phyloP scores from a whole-genome alignment of 495 filamentous ascomycete species.

The Glutinoglossum americanum region DNA sequence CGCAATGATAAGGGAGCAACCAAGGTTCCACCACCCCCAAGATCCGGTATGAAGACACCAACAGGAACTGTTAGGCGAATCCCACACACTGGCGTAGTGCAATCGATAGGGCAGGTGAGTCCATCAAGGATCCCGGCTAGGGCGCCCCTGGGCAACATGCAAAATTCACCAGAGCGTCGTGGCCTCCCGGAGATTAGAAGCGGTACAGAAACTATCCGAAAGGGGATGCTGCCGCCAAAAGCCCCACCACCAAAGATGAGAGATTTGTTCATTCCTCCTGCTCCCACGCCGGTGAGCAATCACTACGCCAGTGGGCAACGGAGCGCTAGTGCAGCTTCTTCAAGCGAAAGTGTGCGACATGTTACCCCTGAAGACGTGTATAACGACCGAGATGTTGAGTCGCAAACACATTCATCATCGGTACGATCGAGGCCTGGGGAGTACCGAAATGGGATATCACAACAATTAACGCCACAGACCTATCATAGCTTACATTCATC shows the following conservation, averaged over 20 bases:
- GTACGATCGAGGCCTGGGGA: constrained; percentile 7
- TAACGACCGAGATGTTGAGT: constrained; percentile 29
- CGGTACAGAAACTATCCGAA: constrained; percentile 32
- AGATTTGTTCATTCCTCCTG: constrained; percentile 43
- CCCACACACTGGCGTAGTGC: constrained; percentile 26
- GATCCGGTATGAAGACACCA: constrained; percentile 49
- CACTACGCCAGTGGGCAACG: constrained; percentile 16
- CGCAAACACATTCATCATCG: constrained; percentile 10
- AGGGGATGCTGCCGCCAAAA: constrained; percentile 34
- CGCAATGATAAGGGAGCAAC: constrained; percentile 23
- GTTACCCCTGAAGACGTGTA: constrained; percentile 73
- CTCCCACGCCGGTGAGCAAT: constrained; percentile 11
- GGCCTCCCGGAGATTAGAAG: constrained; percentile 12
- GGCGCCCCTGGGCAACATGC: constrained; percentile 56
- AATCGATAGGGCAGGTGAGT: constrained; percentile 22
- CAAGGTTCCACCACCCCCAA: constrained; percentile 29
- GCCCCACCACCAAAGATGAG: constrained; percentile 81
- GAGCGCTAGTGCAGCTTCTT: constrained; percentile 40
- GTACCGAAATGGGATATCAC: background rate
- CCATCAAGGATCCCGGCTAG: constrained; percentile 72
- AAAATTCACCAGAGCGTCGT: constrained; percentile 62
- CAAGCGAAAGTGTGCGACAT: constrained; percentile 40
- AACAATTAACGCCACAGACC: background rate
- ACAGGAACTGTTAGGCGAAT: constrained; percentile 33
- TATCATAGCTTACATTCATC: background rate